Conservation (phyloP, 352 stramenopile species). For the Aphanomyces invadans region DNA sequence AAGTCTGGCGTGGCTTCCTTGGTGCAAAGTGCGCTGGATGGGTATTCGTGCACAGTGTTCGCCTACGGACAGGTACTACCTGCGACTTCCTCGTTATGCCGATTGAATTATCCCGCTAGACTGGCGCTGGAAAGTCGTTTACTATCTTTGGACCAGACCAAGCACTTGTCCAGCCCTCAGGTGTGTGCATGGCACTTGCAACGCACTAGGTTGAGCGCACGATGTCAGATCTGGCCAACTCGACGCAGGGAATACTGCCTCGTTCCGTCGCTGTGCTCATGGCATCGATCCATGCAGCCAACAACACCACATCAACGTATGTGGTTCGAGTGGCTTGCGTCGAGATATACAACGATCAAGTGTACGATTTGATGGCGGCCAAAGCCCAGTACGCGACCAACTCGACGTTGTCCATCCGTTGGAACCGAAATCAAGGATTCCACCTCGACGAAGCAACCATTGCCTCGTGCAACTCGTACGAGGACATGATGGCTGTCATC, state of each 20-base stretch:
- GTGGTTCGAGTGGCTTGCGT: constrained; percentile 59
- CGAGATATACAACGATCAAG: constrained; percentile 73
- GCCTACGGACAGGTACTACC: constrained; percentile 57
- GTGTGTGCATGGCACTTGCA: neutral
- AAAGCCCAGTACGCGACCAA: constrained; percentile 37
- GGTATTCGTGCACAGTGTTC: constrained; percentile 66
- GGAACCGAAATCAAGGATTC: constrained; percentile 53
- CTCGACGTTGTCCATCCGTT: constrained; percentile 47
- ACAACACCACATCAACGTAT: constrained; percentile 40
- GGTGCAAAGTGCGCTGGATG: constrained; percentile 44
- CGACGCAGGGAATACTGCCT: constrained; percentile 46
- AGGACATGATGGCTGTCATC: constrained; percentile 58
- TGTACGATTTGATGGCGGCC: constrained; percentile 36
- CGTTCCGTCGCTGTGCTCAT: constrained; percentile 46
- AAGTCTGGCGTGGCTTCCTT: constrained; percentile 38
- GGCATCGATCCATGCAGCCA: constrained; percentile 36
- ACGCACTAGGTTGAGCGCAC: neutral
- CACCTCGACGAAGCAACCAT: constrained; percentile 68
- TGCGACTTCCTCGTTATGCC: too few relatives aligned
- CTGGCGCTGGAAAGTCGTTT: constrained; percentile 60
- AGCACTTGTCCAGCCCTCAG: neutral
- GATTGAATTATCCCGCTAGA: too few relatives aligned
- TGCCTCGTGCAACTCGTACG: constrained; percentile 43
- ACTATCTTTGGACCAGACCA: constrained; percentile 70
- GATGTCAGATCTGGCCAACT: neutral